phyloP scores from a whole-genome alignment of 208 protist genomes.

The Crithidia acanthocephali region DNA sequence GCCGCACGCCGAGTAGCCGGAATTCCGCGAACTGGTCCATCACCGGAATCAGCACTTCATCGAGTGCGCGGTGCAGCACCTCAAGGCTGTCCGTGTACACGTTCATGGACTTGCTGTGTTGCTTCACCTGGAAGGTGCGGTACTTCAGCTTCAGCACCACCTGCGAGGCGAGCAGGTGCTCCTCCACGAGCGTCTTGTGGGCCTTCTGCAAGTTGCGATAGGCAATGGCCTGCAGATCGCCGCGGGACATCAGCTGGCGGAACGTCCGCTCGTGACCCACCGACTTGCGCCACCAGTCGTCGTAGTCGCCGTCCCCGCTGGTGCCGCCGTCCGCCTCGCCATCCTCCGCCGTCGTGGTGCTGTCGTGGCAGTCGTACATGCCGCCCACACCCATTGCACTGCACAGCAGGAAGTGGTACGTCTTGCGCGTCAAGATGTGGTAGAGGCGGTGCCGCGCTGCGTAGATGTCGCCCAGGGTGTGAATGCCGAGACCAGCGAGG shows the following conservation, averaged over 20 bases:
- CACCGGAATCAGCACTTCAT: conserved; percentile 67
- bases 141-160: conserved; percentile 82
- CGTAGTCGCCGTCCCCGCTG: conserved; percentile 9
- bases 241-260: conserved; percentile 32
- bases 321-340: neutral
- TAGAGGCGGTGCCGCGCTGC: conserved; percentile 50
- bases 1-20: conserved; percentile 77
- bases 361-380: conserved; percentile 46
- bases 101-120: conserved; percentile 62
- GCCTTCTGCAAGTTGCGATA: conserved; percentile 38
- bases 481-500: conserved; percentile 70
- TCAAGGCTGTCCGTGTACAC: conserved; percentile 48
- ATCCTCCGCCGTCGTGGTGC: neutral
- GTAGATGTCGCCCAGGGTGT: conserved; percentile 69
- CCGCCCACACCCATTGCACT: conserved; percentile 54
- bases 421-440: conserved; percentile 68
- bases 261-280: conserved; percentile 82
- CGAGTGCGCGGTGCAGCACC: conserved; percentile 53
- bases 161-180: conserved; percentile 56
- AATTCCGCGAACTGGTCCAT: conserved; percentile 51
- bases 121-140: conserved; percentile 65
- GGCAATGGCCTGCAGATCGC: conserved; percentile 58
- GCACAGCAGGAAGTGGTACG: conserved; percentile 63
- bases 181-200: conserved; percentile 34
- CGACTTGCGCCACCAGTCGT: conserved; percentile 56